Evolutionary conservation across 2,329 filamentous ascomycete genomes (phyloP).

Genomic region (Pseudofabraea citricarpa): DNA sequence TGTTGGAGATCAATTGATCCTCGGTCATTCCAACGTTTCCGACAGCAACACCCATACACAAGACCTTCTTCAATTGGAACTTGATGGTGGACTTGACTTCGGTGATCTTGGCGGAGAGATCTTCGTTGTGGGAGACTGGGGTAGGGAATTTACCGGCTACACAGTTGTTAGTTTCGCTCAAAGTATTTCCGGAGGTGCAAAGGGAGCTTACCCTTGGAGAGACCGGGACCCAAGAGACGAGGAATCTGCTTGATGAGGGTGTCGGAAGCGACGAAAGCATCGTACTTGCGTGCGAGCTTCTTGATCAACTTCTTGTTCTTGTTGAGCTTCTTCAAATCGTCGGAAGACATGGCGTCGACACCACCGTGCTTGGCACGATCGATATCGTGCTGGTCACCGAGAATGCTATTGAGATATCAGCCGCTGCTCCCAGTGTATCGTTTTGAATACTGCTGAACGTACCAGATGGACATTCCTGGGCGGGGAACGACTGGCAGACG

Average conservation of each 20-base stretch:
- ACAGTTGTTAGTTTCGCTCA: constrained; percentile 24
- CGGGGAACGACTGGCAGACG: constrained; percentile 88
- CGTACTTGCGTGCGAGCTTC: constrained; percentile 99
- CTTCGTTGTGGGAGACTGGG: constrained; percentile 93
- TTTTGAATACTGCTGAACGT: constrained; percentile 27
- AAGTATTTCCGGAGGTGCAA: not conserved
- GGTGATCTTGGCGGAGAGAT: constrained; percentile 90
- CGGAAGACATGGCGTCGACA: constrained; percentile 95
- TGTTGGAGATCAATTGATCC: constrained; percentile 96
- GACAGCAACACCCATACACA: constrained; percentile 99
- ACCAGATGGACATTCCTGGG: constrained; percentile 85
- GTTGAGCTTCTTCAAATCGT: constrained; percentile 99
- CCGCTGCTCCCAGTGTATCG: constrained; percentile 7
- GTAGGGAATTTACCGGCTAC: constrained; percentile 99
- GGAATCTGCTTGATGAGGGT: constrained; percentile 99
- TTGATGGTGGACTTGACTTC: constrained; percentile 99
- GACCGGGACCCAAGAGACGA: constrained; percentile 97
- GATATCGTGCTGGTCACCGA: constrained; percentile 96
- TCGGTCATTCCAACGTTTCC: constrained; percentile 97
- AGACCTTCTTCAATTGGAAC: constrained; percentile 99
- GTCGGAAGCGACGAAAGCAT: constrained; percentile 97
- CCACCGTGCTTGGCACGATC: constrained; percentile 99
- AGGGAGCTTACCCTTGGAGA: constrained; percentile 82
- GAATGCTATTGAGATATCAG: constrained; percentile 52
- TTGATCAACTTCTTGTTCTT: constrained; percentile 99